Base-by-base conservation (phyloP, 192 early-diverging fungal genomes). In the Coemansia sp. region DNA sequence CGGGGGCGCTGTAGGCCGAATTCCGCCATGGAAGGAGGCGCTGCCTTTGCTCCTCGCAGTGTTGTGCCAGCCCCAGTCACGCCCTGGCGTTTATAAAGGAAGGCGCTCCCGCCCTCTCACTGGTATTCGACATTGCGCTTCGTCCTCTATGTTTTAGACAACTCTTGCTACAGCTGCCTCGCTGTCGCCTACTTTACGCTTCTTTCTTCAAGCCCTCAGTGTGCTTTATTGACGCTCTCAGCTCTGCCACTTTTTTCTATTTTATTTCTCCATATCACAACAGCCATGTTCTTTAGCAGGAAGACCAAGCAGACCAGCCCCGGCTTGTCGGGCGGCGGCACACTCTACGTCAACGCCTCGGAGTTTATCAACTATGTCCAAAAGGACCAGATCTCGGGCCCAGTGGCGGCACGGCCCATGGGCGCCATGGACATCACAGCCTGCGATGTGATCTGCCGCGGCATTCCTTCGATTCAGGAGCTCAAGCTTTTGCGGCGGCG, bases 381-480 rank as follows among this genome's bases (percentile, higher is more conserved):
- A 62, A 80, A 80, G 62, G 66, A 75, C 56, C 77, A 80, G 72
- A 80, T 80, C 59, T 80, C 77, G 26, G 72, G 77, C 14, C 77
- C 77, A 5, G 69, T 80, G 23, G 16, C 72, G 6, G 77, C 77
- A 31, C 77, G 60, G 38, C 77, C 77, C 43, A 80, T 80, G 77
- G 72, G 77, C 18, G 61, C 72, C 28, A 75, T 80, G 72, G 77
- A 80, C 61, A 75, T 80, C 48, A 80, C 77, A 8, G 72, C 72
- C 42, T 80, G 77, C 77, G 77, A 80, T 38, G 77, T 80, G 53
- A 80, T 80, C 63, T 80, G 77, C 62, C 64, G 69, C 35, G 77
- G 77, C 28, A 61, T 74, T n/a, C 77, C 77, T 3, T 50, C 72
- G 20, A 36, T 59, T 12, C 58, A 55, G 2, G 77, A 80, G 77